Evolutionary conservation across 768 basidiomycete genomes (phyloP), one percentile per base, ranked within the genome.

Genomic region (Trametes coccinea): DNA sequence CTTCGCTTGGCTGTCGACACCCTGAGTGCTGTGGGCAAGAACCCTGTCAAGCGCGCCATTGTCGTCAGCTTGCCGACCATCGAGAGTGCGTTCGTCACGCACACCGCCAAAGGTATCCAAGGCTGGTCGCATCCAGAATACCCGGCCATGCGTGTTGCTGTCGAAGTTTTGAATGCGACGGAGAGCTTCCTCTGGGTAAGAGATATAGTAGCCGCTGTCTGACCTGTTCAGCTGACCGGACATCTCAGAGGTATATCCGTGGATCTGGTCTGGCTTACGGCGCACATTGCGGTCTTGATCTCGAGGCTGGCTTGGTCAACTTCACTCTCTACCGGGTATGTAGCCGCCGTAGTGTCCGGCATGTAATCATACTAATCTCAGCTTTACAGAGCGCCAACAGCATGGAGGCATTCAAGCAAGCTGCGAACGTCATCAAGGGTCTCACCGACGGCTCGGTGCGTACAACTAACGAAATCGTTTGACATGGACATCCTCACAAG

Each of bases 251-350:
- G 29, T 90, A 89, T 63, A 93, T 99, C 62, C 89, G 97, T 44
- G 97, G 97, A 6, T 89, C 93, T 58, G 97, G 97, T 22, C 77
- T 99, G 37, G 97, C 97, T 4, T 98, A 97, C 66, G 93, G 94
- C n/a, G 93, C 93, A 30, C 85, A 86, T 67, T 79, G 89, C 34
- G 80, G 80, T 0, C 71, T 87, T 34, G 93, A 95, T 66, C 77
- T 86, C 34, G 95, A 97, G 75, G 81, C 88, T 27, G 93, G 93
- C 1, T 74, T 89, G 10, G 75, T 93, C 30, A 84, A 74, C 53
- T 95, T 95, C 74, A 81, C 83, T 13, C 78, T 95, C 2, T 95
- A 93, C 70, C 82, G 93, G 53, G 91, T 89, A 77, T 60, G 86
- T 74, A 33, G 57, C 22, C 33, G 22, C 17, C 17, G 34, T 45